A percentile compares a stretch with the other conserved stretches of the same genome.
Evolutionary conservation across 1,139 yeast genomes (phyloP).

Genomic region (Tardiomyces digboiensis): DNA sequence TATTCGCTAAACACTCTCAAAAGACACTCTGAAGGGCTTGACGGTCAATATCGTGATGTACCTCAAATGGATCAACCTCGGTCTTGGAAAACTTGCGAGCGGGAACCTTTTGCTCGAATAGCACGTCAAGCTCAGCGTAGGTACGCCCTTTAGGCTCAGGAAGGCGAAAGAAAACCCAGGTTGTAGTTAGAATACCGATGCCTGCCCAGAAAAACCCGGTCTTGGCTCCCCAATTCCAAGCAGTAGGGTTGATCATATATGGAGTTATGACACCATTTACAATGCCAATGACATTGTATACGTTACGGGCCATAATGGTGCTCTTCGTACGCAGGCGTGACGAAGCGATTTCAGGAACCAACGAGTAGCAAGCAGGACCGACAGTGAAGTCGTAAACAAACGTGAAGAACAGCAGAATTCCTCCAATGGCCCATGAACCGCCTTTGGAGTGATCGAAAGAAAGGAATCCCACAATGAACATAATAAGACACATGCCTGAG

Average conservation of each 20-base stretch:
- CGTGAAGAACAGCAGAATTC: constrained; percentile 19
- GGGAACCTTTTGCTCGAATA: constrained; percentile 1
- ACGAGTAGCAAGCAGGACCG: constrained; percentile 51
- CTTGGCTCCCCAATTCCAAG: constrained; percentile 51
- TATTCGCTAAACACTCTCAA: background rate
- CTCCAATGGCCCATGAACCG: background rate
- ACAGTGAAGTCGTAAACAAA: constrained; percentile 40
- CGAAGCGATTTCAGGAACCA: constrained; percentile 50
- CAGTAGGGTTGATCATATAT: constrained; percentile 48
- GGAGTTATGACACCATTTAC: constrained; percentile 40
- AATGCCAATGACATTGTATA: constrained; percentile 33
- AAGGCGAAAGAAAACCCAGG: constrained; percentile 33
- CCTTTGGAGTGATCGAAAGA: background rate
- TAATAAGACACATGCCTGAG: background rate
- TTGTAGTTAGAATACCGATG: constrained; percentile 24
- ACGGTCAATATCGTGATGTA: background rate
- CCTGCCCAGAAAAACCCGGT: constrained; percentile 53
- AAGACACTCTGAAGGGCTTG: background rate
- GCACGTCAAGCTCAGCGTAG: constrained; percentile 39
- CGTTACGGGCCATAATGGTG: constrained; percentile 44
- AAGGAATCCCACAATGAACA: constrained; percentile 8
- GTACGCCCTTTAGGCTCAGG: constrained; percentile 34
- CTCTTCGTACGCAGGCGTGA: constrained; percentile 47
- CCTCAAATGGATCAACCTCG: constrained; percentile 2
- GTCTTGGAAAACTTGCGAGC: background rate